Base-by-base conservation (phyloP, 1,139 yeast species). In the Geotrichum phurueaensis region DNA sequence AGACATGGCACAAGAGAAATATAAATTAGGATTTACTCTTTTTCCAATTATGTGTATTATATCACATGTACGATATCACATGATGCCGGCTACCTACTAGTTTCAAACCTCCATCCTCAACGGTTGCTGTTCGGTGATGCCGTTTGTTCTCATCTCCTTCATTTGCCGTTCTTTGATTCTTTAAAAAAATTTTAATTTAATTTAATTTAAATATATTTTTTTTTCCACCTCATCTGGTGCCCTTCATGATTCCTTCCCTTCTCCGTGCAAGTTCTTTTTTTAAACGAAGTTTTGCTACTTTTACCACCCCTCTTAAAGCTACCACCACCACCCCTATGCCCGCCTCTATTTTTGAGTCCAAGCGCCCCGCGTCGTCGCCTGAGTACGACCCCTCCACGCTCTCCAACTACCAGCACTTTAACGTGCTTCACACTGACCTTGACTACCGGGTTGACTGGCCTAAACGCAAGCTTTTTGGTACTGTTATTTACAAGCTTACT, bases 381-480 rank as follows among this genome's bases (percentile, higher is more conserved):
- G 70, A 69, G 58, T 39, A 56, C 50, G 96, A 89, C 72, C 86
- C 88, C 27, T 86, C 94, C 20, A 88, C 96, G 4, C 75, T 81
- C 31, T 89, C 96, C 58, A 88, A 87, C 72, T 90, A 89, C 74
- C 68, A 68, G 43, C 69, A 77, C 54, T 86, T 87, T 69, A 67
- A 74, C 7, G 81, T 88, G 39, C 67, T 72, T 22, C 74, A 80
- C 63, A 85, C 95, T 1, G 71, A 70, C 4, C 76, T 90, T 59
- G 75, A 79, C 63, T 75, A 87, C 60, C 75, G 78, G 18, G 79
- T 91, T 20, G 73, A 79, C 60, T 91, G 92, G 75, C 80, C 79
- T 18, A 67, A 75, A 25, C 76, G 82, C 65, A 73, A 73, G 22
- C 78, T 90, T 23, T 60, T 65, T 1, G 96, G 97, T 36, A 68